Evolutionary conservation across 2,329 filamentous ascomycete genomes (phyloP), one percentile per base, ranked within the genome.

Genomic region (Diaporthe capsici): DNA sequence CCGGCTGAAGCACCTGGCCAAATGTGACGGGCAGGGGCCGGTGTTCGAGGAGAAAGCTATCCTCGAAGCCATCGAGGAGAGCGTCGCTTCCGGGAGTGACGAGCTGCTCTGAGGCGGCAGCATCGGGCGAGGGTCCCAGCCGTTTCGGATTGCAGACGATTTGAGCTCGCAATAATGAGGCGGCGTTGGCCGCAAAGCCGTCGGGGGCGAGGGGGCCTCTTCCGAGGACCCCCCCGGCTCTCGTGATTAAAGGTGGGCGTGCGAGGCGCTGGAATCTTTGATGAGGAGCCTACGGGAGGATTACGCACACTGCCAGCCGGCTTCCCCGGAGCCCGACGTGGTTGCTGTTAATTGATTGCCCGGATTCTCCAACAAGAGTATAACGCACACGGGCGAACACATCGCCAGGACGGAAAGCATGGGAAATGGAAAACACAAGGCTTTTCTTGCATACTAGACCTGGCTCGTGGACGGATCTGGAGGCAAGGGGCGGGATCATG

Each of bases 11-110:
- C 88, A 89, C 25, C 86, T 90, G 80, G 94, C 95, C 25, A 91
- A 92, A 80, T 98, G 95, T 82, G 94, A 98, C 84, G 96, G 95
- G 2, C 93, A 95, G 81, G 94, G 96, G 0, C 96, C 96, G 2
- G 95, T 97, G 55, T 98, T 98, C 80, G 92, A 94, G 77, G 96
- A 98, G 83, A 86, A 89, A 34, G 90, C 91, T 60, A 93, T 98
- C 22, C 84, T 92, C 58, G 86, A 88, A 77, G 95, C 94, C 22
- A 96, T 98, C 78, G 90, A 95, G 83, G 90, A 93, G 80, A 96
- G 95, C 81, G 92, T 94, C 42, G 92, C 92, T 31, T 92, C 91
- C 79, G 94, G 94, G 25, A 94, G 91, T 61, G 95, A 98, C 83
- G 94, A 97, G 83, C 87, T 98, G 76, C 80, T 89, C 63, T 88